Evolutionary conservation across 148 eudicot genomes (phyloP).

Genomic region (Spergularia bocconei): DNA sequence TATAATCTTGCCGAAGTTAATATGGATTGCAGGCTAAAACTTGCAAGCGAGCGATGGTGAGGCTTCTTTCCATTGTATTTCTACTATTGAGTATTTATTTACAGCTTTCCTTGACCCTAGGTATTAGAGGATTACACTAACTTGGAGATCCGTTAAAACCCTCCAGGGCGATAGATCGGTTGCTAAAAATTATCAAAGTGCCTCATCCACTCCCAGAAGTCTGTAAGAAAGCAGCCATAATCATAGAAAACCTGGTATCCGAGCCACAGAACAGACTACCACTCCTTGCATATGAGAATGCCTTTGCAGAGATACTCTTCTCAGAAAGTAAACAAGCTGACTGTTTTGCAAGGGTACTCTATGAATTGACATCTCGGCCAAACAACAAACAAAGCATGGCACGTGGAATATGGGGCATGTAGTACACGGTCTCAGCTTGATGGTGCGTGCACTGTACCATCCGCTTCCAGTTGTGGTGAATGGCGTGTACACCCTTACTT

Average conservation of each 20-base stretch:
- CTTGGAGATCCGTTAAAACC: conserved; percentile 2
- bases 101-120: neutral
- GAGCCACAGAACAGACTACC: conserved; percentile 82
- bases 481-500: neutral
- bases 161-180: conserved; percentile 87
- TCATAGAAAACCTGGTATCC: conserved; percentile 75
- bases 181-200: conserved; percentile 66
- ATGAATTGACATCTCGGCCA: conserved; percentile 82
- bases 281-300: conserved; percentile 80
- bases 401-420: conserved; percentile 95
- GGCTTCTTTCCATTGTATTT: neutral
- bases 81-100: neutral
- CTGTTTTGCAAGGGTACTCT: conserved; percentile 79
- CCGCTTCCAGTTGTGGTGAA: neutral
- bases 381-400: conserved; percentile 66
- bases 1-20: conserved; percentile 90
- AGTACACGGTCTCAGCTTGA: conserved; percentile 10
- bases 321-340: conserved; percentile 83
- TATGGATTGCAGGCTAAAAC: conserved; percentile 86
- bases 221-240: conserved; percentile 81
- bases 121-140: neutral
- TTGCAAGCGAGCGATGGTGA: conserved; percentile 90
- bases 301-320: conserved; percentile 85
- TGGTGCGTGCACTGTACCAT: neutral
- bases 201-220: conserved; percentile 94